These are phyloP conservation scores for Glomus cerebriforme DNA, from an alignment of 192 early-diverging fungal genomes.

Conservation along the genomic window DNA sequence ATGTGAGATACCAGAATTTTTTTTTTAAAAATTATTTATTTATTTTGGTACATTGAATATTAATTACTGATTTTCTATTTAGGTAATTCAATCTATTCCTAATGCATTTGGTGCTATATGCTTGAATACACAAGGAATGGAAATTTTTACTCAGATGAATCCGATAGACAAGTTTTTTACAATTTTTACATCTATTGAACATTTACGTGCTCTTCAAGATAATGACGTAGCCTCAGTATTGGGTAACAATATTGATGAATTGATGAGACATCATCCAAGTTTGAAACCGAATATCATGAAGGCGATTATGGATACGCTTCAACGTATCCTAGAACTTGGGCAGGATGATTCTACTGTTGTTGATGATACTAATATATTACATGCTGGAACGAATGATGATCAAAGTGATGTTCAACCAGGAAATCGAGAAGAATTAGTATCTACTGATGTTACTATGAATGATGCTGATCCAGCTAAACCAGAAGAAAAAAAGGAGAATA, in stretches of 20 bases:
- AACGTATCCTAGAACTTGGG: constrained; percentile 66
- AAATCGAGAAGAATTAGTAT: constrained; percentile 30
- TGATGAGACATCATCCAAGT: constrained; percentile 92
- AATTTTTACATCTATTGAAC: constrained; percentile 74
- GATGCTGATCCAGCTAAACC: constrained; percentile 36
- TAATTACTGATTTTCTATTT: not conserved
- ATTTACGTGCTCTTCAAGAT: constrained; percentile 77
- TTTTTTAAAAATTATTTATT: not conserved
- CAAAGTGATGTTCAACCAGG: constrained; percentile 33
- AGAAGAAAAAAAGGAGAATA: constrained; percentile 59
- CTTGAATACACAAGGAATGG: constrained; percentile 84
- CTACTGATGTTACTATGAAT: constrained; percentile 28
- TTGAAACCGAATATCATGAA: constrained; percentile 75
- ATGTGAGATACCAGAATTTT: constrained; percentile 55
- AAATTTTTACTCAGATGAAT: constrained; percentile 73
- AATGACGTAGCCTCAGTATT: constrained; percentile 82
- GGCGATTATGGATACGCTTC: constrained; percentile 69
- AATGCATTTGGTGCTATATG: constrained; percentile 96
- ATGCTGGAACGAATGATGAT: constrained; percentile 55
- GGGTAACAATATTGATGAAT: constrained; percentile 89
- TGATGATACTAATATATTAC: constrained; percentile 49
- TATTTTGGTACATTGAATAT: not conserved
- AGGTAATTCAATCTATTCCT: constrained; percentile 75
- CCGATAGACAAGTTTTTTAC: constrained; percentile 75
- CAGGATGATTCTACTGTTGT: constrained; percentile 36